Percentiles rank a stretch among this genome's conserved stretches.
Evolutionary conservation across 1,284 basidiomycete genomes (phyloP).

Genomic region (Microbotryomycetes sp.): DNA sequence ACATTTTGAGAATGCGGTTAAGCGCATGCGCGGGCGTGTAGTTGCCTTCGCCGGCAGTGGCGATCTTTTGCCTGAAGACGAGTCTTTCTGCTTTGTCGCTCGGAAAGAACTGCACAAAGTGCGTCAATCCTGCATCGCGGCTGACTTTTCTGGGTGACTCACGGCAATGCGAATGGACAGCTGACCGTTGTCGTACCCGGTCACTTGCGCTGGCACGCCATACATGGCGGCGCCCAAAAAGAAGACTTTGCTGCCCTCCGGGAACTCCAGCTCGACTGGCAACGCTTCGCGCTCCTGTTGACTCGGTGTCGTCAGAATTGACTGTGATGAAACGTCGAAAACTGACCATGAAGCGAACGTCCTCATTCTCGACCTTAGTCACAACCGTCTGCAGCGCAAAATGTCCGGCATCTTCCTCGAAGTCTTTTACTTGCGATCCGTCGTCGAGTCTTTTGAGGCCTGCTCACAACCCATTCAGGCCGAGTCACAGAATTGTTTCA

Average conservation of each 20-base stretch:
- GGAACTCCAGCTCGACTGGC: slow-evolving; percentile 80
- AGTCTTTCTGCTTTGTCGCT: slow-evolving; percentile 68
- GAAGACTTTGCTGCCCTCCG: slow-evolving; percentile 81
- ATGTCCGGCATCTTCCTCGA: slow-evolving; percentile 80
- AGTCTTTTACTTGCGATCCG: slow-evolving; percentile 92
- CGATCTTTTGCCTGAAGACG: slow-evolving; percentile 63
- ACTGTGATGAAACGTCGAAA: background rate
- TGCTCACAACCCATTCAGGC: slow-evolving; percentile 34
- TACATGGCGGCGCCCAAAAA: slow-evolving; percentile 91
- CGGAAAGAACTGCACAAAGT: slow-evolving; percentile 62
- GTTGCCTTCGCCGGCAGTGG: slow-evolving; percentile 49
- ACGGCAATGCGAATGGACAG: slow-evolving; percentile 76
- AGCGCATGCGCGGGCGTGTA: slow-evolving; percentile 72
- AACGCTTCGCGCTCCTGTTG: slow-evolving; percentile 57
- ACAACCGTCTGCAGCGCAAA: slow-evolving; percentile 80
- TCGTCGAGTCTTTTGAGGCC: slow-evolving; percentile 79
- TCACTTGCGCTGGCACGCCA: slow-evolving; percentile 87
- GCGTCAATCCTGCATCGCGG: slow-evolving; percentile 1
- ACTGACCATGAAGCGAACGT: slow-evolving; percentile 74
- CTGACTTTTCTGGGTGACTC: slow-evolving; percentile 37
- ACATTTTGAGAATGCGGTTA: slow-evolving; percentile 61
- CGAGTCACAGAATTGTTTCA: background rate
- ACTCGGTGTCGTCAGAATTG: background rate
- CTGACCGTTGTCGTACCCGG: slow-evolving; percentile 56
- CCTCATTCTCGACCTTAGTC: slow-evolving; percentile 69